Base-by-base conservation (phyloP, 352 stramenopile genomes). In the Phytophthora megakarya region DNA sequence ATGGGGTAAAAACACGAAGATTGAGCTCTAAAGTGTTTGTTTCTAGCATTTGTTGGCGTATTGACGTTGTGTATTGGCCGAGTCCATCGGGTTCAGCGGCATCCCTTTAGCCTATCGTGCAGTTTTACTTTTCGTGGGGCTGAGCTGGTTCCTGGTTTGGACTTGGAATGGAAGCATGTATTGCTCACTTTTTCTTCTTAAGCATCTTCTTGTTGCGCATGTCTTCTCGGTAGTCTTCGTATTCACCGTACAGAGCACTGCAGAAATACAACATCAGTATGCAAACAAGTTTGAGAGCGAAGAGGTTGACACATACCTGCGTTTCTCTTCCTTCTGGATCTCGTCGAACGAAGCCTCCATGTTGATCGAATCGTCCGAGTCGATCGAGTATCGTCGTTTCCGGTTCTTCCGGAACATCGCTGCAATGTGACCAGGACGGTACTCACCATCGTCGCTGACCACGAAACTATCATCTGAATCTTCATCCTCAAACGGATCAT, bases 381-480 rank as follows among this genome's bases (percentile, higher is more conserved):
- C 86, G 32, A 90, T 75, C 47, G 85, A 92, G 68, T 90, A 90
- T 32, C 75, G 72, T 12, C 81, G 79, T 70, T 92, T 89, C 3
- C 85, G 78, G 22, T 84, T 81, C 50, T 90, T 90, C 8, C 75
- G 74, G 30, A 96, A 86, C 84, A 94, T 93, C 18, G 78, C 76
- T 25, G 85, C 79, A 66, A 96, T 94, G 58, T 74, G 76, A 13
- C 87, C 87, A 1, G 84, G 85, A 39, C 69, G 70, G 61, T 93
- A 96, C 61, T 89, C 84, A 33, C 88, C 85, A 38, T 84, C 83
- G 42, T 86, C 87, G 26, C 70, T 77, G 33, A 94, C 86, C 19
- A 96, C 84, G 57, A 96, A 96, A 50, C 87, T 92, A 60, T 96
- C 87, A 55, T 96, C 87, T 37, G 82, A 94, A n/a, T 94, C 87